Percentiles rank a stretch among this genome's conserved stretches.
phyloP scores from a whole-genome alignment of 371 early-diverging fungal genomes.

The Mucor mucedo region DNA sequence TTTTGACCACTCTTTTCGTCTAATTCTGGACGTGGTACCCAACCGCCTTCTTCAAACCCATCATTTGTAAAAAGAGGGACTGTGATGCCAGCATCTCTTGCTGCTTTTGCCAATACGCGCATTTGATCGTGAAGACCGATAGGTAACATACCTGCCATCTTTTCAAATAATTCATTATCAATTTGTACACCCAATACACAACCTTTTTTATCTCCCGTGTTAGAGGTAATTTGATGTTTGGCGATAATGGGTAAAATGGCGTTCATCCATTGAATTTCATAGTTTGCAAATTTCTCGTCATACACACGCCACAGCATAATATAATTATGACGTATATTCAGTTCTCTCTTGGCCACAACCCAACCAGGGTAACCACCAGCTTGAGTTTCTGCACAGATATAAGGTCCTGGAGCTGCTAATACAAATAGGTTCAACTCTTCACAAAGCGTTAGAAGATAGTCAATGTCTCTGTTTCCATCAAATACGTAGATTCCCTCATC shows the following conservation, averaged over 20 bases:
- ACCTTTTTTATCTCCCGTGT: conserved; percentile 45
- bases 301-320: conserved; percentile 71
- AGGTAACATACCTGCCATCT: conserved; percentile 64
- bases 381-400: conserved; percentile 89
- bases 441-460: conserved; percentile 74
- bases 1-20: conserved; percentile 34
- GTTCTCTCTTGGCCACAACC: conserved; percentile 77
- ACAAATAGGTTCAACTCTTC: conserved; percentile 78
- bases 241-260: conserved; percentile 78
- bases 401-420: conserved; percentile 87
- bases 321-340: conserved; percentile 77
- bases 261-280: conserved; percentile 76
- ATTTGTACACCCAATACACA: conserved; percentile 81
- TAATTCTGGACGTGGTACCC: conserved; percentile 57
- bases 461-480: conserved; percentile 79
- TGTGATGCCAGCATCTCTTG: conserved; percentile 78
- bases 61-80: conserved; percentile 88
- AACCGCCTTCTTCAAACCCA: conserved; percentile 73
- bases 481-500: conserved; percentile 78
- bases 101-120: conserved; percentile 75
- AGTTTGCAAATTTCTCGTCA: conserved; percentile 71
- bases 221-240: conserved; percentile 80
- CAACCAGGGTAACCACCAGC: conserved; percentile 88
- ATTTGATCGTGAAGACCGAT: conserved; percentile 86
- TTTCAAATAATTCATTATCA: conserved; percentile 82